These are phyloP conservation scores for Trichoderma reesei DNA, from an alignment of 495 filamentous ascomycete species.

Conservation along the genomic window DNA sequence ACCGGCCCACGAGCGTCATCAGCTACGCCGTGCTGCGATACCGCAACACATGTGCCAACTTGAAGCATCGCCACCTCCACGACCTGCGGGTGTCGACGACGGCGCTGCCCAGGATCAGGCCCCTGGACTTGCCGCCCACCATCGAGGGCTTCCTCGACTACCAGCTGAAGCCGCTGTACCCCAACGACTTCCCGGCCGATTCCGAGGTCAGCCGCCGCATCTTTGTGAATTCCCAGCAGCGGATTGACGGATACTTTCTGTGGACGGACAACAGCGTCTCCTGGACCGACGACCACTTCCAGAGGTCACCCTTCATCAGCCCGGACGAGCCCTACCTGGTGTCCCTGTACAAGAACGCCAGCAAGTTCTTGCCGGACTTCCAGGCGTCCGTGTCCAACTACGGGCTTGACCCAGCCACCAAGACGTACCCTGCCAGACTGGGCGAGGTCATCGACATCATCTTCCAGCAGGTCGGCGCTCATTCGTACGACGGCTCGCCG, in stretches of 20 bases:
- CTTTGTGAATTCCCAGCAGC: conserved; percentile 30
- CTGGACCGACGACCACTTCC: conserved; percentile 29
- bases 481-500: conserved; percentile 16
- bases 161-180: conserved; percentile 33
- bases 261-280: conserved; percentile 30
- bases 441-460: conserved; percentile 57
- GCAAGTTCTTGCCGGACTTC: conserved; percentile 28
- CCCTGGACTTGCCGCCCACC: conserved; percentile 31
- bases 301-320: neutral
- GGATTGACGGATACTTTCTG: conserved; percentile 9
- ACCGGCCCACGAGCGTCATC: conserved; percentile 32
- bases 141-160: conserved; percentile 44
- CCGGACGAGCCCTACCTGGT: conserved; percentile 42
- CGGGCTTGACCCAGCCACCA: conserved; percentile 44
- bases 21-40: conserved; percentile 48
- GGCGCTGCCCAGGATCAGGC: conserved; percentile 17
- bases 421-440: conserved; percentile 42
- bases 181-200: conserved; percentile 34
- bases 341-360: conserved; percentile 39
- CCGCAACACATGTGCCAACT: neutral
- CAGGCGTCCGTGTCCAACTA: conserved; percentile 32
- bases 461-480: conserved; percentile 46
- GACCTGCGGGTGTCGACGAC: conserved; percentile 11
- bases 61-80: neutral
- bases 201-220: conserved; percentile 46